phyloP scores from a whole-genome alignment of 2,329 filamentous ascomycete species.

The Ramichloridium luteum region DNA sequence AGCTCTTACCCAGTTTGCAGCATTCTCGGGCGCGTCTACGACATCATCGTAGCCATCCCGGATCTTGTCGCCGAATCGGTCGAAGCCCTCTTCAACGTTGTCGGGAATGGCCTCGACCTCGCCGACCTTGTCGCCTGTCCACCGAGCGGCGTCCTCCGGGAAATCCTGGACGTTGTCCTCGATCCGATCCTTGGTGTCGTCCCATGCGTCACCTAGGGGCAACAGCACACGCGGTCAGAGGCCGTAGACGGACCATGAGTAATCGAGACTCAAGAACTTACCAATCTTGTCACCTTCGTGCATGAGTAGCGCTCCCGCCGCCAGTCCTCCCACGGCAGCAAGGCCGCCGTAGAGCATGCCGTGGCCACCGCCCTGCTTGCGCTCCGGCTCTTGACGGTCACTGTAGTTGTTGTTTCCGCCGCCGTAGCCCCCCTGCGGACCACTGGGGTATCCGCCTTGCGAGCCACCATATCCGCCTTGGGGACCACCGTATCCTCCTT shows the following conservation, averaged over 20 bases:
- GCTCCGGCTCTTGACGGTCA: constrained; percentile 15
- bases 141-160: constrained; percentile 32
- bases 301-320: constrained; percentile 34
- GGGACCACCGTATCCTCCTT: constrained; percentile 4
- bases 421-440: constrained; percentile 12
- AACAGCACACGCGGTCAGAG: too few species aligned
- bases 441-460: constrained; percentile 6
- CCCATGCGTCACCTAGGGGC: not conserved
- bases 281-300: constrained; percentile 33
- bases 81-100: constrained; percentile 23
- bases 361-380: constrained; percentile 20
- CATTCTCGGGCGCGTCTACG: constrained; percentile 24
- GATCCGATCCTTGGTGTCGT: constrained; percentile 12
- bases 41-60: constrained; percentile 15
- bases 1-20: constrained; percentile 16
- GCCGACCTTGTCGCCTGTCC: constrained; percentile 31
- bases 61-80: constrained; percentile 19
- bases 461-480: constrained; percentile 8
- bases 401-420: constrained; percentile 4
- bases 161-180: constrained; percentile 28
- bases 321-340: constrained; percentile 30
- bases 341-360: constrained; percentile 27
- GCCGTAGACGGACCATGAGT: too few species aligned
- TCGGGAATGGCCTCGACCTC: constrained; percentile 30
- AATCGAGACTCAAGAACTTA: too few species aligned